A percentile compares a stretch with the other conserved stretches of the same genome.
These are phyloP conservation scores for Physcomitrellopsis africana DNA, from an alignment of 225 moss, liverwort and hornwort genomes.

Conservation along the genomic window DNA sequence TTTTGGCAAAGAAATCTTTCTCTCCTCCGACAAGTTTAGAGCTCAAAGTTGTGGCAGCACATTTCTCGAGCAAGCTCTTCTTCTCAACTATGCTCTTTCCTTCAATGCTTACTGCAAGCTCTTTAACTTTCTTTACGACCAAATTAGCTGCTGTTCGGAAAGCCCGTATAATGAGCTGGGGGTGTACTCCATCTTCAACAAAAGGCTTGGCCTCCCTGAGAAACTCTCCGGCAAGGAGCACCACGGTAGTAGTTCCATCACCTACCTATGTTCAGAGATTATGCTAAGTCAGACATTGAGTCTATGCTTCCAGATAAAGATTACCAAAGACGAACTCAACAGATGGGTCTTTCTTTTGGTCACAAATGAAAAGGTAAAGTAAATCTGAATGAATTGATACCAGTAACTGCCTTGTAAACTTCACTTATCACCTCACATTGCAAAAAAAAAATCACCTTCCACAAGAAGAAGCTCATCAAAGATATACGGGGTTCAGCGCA, in stretches of 20 bases:
- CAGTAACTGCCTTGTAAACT: no score
- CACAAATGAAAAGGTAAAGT: no score
- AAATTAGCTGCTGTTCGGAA: slow-evolving; percentile 79
- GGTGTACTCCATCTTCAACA: slow-evolving; percentile 96
- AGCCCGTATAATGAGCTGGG: slow-evolving; percentile 88
- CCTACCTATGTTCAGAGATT: slow-evolving; percentile 64
- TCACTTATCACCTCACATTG: no score
- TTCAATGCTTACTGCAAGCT: slow-evolving; percentile 91
- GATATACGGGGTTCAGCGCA: background rate
- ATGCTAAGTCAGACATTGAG: background rate
- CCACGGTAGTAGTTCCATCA: slow-evolving; percentile 98
- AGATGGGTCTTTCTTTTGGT: no score
- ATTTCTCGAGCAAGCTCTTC: slow-evolving; percentile 88
- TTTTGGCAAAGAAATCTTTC: slow-evolving; percentile 95
- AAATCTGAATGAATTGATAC: no score
- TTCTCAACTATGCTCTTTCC: slow-evolving; percentile 91
- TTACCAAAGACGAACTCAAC: no score
- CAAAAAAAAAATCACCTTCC: no score
- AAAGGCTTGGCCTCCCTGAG: slow-evolving; percentile 94
- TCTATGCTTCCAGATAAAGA: no score
- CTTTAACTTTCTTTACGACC: slow-evolving; percentile 81
- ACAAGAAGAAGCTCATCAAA: no score
- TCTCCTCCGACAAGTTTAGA: slow-evolving; percentile 99
- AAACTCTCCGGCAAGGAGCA: slow-evolving; percentile 96
- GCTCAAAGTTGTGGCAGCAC: slow-evolving; percentile 91